Conservation (phyloP, 2,329 filamentous ascomycete genomes). For the Trichophyton verrucosum region DNA sequence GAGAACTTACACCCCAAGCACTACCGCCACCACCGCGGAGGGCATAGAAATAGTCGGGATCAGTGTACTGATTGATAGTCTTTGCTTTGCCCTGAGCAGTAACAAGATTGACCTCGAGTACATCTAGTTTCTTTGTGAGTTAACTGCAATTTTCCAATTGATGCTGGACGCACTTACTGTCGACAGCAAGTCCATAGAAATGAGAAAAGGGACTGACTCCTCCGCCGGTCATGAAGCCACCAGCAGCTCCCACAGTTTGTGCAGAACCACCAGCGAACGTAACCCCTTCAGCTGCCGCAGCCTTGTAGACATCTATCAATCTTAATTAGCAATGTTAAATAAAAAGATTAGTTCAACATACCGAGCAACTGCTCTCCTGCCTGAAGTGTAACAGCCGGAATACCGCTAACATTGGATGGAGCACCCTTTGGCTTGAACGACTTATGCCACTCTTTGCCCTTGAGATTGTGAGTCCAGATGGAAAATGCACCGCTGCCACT, state of each 20-base stretch:
- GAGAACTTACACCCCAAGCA: slow-evolving; percentile 18
- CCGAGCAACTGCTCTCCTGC: slow-evolving; percentile 20
- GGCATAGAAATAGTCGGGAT: slow-evolving; percentile 20
- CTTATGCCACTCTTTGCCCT: slow-evolving; percentile 18
- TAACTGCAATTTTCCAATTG: too few species aligned
- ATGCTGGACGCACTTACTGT: slow-evolving; percentile 14
- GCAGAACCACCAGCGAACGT: slow-evolving; percentile 19
- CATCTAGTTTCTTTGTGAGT: slow-evolving; percentile 9
- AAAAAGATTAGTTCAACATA: slow-evolving; percentile 3
- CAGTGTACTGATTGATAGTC: slow-evolving; percentile 18
- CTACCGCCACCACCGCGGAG: slow-evolving; percentile 19
- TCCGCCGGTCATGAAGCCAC: slow-evolving; percentile 20
- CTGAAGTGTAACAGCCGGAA: slow-evolving; percentile 19
- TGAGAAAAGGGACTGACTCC: slow-evolving; percentile 19
- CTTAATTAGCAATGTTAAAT: background rate
- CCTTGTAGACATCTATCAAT: slow-evolving; percentile 17
- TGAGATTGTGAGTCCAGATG: slow-evolving; percentile 22
- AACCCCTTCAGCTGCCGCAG: slow-evolving; percentile 15
- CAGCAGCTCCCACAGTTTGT: slow-evolving; percentile 19
- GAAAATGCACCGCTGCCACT: slow-evolving; percentile 18
- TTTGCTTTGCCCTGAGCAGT: slow-evolving; percentile 14
- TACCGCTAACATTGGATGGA: slow-evolving; percentile 10
- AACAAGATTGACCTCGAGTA: slow-evolving; percentile 17
- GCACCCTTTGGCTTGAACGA: slow-evolving; percentile 15
- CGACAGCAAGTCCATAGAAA: slow-evolving; percentile 19